phyloP scores from a whole-genome alignment of 2,329 filamentous ascomycete species.

The Periconia sp. region DNA sequence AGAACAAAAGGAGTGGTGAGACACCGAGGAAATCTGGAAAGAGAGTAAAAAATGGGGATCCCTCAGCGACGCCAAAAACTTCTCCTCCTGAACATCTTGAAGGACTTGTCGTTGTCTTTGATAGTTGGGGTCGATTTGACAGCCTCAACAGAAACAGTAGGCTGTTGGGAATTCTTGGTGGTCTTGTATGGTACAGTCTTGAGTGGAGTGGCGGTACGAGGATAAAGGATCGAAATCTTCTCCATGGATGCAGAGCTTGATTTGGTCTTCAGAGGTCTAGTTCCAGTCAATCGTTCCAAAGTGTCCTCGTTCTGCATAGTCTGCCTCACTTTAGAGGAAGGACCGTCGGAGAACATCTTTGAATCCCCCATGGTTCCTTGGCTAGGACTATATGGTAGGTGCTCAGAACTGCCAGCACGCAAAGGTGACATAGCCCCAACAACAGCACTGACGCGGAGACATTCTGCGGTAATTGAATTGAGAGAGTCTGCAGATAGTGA shows the following conservation, averaged over 20 bases:
- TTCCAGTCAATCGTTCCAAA: too few relatives aligned
- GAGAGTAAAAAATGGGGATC: background rate
- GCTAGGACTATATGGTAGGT: background rate
- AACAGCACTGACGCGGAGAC: background rate
- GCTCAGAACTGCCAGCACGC: background rate
- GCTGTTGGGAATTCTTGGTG: background rate
- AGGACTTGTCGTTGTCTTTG: background rate
- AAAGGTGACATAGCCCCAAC: slow-evolving; percentile 1
- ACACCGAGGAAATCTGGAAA: background rate
- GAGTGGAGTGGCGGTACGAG: background rate
- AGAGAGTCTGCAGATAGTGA: background rate
- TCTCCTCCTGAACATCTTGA: slow-evolving; percentile 11
- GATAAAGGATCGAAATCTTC: background rate
- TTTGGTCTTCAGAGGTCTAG: background rate
- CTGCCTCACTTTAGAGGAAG: background rate
- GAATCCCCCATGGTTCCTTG: background rate
- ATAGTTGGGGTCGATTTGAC: background rate
- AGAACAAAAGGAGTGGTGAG: too few relatives aligned
- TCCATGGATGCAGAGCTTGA: background rate
- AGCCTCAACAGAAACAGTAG: background rate
- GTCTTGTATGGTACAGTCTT: background rate
- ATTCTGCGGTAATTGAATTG: background rate
- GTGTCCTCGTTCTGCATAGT: too few relatives aligned
- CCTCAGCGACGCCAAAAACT: slow-evolving; percentile 12
- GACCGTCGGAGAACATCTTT: background rate